Base-by-base conservation (phyloP, 2,329 filamentous ascomycete species). In the Hypoxylon sp. region DNA sequence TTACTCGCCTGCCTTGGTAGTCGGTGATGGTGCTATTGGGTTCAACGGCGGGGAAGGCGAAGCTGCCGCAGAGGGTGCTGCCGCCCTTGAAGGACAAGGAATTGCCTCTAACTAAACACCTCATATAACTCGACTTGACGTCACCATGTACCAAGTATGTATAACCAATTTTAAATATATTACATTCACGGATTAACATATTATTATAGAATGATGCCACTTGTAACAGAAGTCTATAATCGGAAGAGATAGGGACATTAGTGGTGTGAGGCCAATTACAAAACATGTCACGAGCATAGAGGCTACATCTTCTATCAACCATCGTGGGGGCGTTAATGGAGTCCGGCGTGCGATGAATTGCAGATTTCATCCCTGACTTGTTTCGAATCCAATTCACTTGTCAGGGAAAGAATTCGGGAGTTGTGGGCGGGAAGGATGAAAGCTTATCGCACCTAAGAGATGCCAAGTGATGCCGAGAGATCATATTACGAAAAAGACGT, bases 21-120 rank as follows among this genome's bases (percentile, higher is more conserved):
- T 77, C 69, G 78, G 78, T 79, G 79, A 80, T 78, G 83, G 83
- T 78, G 83, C 83, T 73, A 83, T 84, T 67, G 83, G 81, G 67
- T 84, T 84, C 68, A 79, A 51, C 51, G 70, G 70, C 22, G 68
- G 9, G 17, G 73, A 72, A 42, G 71, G 62, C 11, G 69, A 65
- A 24, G 72, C 70, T 5, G 71, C 63, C 14, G 48, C 60, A 2
- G 67, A 70, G 24, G 67, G 63, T 22, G 73, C 70, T n/a, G 72
- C 70, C 3, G 71, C 68, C 3, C 46, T 63, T 11, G 51, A 35
- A 44, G 64, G 56, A 5, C 11, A 65, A 10, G 56, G 58, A 5
- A 60, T 59, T 24, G 57, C 53, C 29, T 65, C 65, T 13, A n/a
- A 46, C 55, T 65, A 59, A 44, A 47, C 19, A 44, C n/a, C 1